phyloP scores from a whole-genome alignment of 2,329 filamentous ascomycete species.

The Daldinia eschscholtzii region DNA sequence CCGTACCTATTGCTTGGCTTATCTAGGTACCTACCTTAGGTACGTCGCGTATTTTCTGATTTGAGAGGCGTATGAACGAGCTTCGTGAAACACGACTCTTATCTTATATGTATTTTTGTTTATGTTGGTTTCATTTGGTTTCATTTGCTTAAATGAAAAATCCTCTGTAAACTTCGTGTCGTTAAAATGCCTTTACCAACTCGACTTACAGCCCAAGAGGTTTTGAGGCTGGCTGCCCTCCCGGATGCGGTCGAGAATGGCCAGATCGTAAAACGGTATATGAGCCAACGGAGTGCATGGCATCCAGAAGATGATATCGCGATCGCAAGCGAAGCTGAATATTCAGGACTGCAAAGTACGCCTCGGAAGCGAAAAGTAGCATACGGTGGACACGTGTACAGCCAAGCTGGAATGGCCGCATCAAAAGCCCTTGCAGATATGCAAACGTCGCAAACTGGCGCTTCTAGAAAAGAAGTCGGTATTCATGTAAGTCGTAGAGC shows the following conservation, averaged over 20 bases:
- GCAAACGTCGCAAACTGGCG: constrained; percentile 41
- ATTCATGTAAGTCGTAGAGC: constrained; percentile 56
- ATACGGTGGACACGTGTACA: constrained; percentile 61
- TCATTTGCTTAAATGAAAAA: not conserved
- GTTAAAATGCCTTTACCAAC: constrained; percentile 18
- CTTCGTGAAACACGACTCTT: not conserved
- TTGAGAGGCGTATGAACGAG: too few relatives aligned
- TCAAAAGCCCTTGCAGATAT: constrained; percentile 52
- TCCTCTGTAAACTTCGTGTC: not conserved
- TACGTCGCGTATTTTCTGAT: too few relatives aligned
- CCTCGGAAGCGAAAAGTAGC: constrained; percentile 39
- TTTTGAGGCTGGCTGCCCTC: constrained; percentile 52
- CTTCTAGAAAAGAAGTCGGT: constrained; percentile 47
- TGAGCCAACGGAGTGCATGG: constrained; percentile 54
- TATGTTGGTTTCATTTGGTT: not conserved
- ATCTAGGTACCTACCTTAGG: constrained; percentile 13
- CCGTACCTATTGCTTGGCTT: not conserved
- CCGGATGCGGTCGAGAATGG: constrained; percentile 42
- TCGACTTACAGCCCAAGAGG: constrained; percentile 55
- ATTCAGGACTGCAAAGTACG: not conserved
- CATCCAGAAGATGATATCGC: constrained; percentile 51
- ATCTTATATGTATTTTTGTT: not conserved
- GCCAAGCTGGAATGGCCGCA: constrained; percentile 57
- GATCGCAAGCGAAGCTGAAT: constrained; percentile 18
- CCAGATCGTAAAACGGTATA: constrained; percentile 50